Percentiles rank a stretch among this genome's conserved stretches.
These are phyloP conservation scores for Sporothrix phasma DNA, from an alignment of 2,329 filamentous ascomycete species.

Conservation along the genomic window DNA sequence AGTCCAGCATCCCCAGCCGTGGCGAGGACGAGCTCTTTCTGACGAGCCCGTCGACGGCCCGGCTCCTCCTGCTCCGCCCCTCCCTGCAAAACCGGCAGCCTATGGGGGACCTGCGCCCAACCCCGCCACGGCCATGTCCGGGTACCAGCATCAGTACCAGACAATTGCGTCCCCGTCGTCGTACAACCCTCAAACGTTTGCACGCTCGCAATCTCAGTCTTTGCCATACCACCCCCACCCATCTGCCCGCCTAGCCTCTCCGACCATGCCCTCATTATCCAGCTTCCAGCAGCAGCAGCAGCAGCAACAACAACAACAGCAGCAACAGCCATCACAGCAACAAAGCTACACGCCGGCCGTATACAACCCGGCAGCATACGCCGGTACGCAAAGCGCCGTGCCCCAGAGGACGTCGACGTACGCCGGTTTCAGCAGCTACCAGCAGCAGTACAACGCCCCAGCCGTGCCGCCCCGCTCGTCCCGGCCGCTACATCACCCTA, in stretches of 20 bases:
- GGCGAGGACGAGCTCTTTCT: slow-evolving; percentile 56
- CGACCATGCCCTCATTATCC: slow-evolving; percentile 28
- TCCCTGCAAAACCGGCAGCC: slow-evolving; percentile 25
- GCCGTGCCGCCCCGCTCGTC: slow-evolving; percentile 31
- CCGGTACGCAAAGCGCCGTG: slow-evolving; percentile 29
- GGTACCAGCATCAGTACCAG: slow-evolving; percentile 45
- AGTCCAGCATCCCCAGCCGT: slow-evolving; percentile 18
- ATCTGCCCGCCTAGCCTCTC: slow-evolving; percentile 29
- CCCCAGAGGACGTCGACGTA: slow-evolving; percentile 45
- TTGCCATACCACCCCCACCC: slow-evolving; percentile 31
- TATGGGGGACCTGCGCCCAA: slow-evolving; percentile 31
- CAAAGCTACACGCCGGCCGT: slow-evolving; percentile 41
- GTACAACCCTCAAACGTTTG: slow-evolving; percentile 64
- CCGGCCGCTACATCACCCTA: background rate
- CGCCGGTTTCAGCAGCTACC: slow-evolving; percentile 37
- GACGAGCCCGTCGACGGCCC: slow-evolving; percentile 32
- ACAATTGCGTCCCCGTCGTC: slow-evolving; percentile 37
- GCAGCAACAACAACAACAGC: slow-evolving; percentile 21
- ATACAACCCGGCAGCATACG: slow-evolving; percentile 53
- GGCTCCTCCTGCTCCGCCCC: slow-evolving; percentile 19
- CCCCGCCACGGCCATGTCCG: slow-evolving; percentile 34
- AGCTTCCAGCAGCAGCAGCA: slow-evolving; percentile 27
- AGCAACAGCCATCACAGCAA: slow-evolving; percentile 19
- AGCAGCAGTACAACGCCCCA: slow-evolving; percentile 26
- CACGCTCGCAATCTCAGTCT: slow-evolving; percentile 43